phyloP scores from a whole-genome alignment of 768 basidiomycete species.

The Xerocomus spinulosus region DNA sequence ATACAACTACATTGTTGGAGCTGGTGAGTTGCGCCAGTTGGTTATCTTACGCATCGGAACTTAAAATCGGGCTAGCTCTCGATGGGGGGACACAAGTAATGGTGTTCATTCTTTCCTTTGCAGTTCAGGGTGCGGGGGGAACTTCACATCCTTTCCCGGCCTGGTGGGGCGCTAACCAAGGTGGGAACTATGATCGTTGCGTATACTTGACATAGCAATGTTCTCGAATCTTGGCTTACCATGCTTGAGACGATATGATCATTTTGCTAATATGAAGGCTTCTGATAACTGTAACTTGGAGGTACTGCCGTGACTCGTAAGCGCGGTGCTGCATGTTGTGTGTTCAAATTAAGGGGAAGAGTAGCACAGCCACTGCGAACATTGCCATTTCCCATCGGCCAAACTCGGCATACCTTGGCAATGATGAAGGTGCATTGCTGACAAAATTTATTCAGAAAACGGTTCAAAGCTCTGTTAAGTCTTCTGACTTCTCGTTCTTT shows the following conservation, averaged over 20 bases:
- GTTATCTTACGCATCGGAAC: not conserved
- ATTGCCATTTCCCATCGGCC: not conserved
- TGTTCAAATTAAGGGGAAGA: not conserved
- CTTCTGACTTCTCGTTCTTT: not conserved
- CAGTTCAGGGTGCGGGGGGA: constrained; percentile 51
- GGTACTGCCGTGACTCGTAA: too few relatives aligned
- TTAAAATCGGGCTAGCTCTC: constrained; percentile 23
- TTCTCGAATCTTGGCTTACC: not conserved
- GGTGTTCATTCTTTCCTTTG: constrained; percentile 48
- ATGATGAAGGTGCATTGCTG: not conserved
- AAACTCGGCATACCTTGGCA: not conserved
- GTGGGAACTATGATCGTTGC: constrained; percentile 36
- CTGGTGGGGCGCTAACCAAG: constrained; percentile 59
- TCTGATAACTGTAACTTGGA: too few relatives aligned
- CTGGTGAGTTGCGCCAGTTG: constrained; percentile 32
- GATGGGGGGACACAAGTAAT: constrained; percentile 46
- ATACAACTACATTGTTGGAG: constrained; percentile 65
- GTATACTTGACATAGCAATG: constrained; percentile 3
- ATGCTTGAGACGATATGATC: not conserved
- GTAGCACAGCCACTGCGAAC: not conserved
- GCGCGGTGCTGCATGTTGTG: too few relatives aligned
- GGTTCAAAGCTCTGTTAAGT: not conserved
- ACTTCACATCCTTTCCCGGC: constrained; percentile 45
- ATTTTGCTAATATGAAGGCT: too few relatives aligned
- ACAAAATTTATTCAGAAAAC: not conserved